Evolutionary conservation across 805 yeast genomes (phyloP).

Genomic region (Spathaspora gorwiae): DNA sequence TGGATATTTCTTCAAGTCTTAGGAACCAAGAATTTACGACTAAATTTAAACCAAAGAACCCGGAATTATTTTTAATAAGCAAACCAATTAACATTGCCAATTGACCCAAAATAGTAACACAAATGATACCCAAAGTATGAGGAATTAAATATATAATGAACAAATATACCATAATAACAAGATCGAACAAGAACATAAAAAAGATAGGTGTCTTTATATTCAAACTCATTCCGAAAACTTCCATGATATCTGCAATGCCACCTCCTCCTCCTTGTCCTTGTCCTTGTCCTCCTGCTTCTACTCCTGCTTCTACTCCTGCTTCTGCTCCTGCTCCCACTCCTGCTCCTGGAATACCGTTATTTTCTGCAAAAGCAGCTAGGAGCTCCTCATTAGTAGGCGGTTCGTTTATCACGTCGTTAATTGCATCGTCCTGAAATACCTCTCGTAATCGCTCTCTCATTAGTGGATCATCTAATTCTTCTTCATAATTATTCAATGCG

Average conservation of each 20-base stretch:
- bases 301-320: slow-evolving; percentile 9
- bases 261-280: slow-evolving; percentile 9
- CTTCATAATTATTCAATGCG: background rate
- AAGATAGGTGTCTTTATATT: slow-evolving; percentile 33
- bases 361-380: background rate
- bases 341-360: slow-evolving; percentile 11
- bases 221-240: slow-evolving; percentile 31
- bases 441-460: background rate
- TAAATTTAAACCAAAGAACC: background rate
- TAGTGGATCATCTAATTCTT: slow-evolving; percentile 5
- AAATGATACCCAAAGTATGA: slow-evolving; percentile 37
- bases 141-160: slow-evolving; percentile 46
- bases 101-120: slow-evolving; percentile 13
- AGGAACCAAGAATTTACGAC: background rate
- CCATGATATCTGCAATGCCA: slow-evolving; percentile 25
- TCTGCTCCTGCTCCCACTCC: slow-evolving; percentile 9
- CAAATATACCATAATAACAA: slow-evolving; percentile 32
- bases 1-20: background rate
- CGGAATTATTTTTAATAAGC: background rate
- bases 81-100: background rate
- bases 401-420: too few relatives aligned
- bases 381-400: background rate
- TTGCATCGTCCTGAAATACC: too few relatives aligned
- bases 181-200: slow-evolving; percentile 27
- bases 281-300: slow-evolving; percentile 9